Evolutionary conservation across 306 rosid species (phyloP).

Genomic region (Potentilla sterilis): DNA sequence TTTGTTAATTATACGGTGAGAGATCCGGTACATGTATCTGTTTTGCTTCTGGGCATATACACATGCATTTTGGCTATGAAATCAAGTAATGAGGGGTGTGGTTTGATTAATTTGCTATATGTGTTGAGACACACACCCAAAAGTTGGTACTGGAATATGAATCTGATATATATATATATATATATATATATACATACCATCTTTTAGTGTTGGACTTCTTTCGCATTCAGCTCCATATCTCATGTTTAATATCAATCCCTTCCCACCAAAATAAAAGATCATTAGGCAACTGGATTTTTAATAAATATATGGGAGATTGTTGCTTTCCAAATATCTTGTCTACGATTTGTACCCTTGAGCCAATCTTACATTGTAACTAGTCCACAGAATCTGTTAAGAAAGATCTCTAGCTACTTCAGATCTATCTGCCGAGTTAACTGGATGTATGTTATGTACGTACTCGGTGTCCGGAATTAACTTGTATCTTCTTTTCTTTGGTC

Average conservation of each 20-base stretch:
- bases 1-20: background rate
- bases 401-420: background rate
- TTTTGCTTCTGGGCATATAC: background rate
- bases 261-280: too few species aligned
- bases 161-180: background rate
- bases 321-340: background rate
- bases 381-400: background rate
- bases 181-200: background rate
- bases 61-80: background rate
- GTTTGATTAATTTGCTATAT: background rate
- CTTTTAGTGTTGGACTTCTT: background rate
- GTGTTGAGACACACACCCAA: background rate
- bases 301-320: background rate
- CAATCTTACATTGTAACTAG: background rate
- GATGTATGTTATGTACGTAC: background rate
- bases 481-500: too few species aligned
- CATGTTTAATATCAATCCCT: background rate
- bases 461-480: background rate
- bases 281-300: background rate
- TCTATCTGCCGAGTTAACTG: background rate
- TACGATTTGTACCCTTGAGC: background rate
- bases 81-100: background rate
- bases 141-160: background rate
- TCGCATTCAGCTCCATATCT: constrained; percentile 2
- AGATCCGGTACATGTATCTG: background rate